Percentiles rank a stretch among this genome's conserved stretches.
These are phyloP conservation scores for Trichomonascaceae sp. DNA, from an alignment of 1,139 yeast species.

Conservation along the genomic window DNA sequence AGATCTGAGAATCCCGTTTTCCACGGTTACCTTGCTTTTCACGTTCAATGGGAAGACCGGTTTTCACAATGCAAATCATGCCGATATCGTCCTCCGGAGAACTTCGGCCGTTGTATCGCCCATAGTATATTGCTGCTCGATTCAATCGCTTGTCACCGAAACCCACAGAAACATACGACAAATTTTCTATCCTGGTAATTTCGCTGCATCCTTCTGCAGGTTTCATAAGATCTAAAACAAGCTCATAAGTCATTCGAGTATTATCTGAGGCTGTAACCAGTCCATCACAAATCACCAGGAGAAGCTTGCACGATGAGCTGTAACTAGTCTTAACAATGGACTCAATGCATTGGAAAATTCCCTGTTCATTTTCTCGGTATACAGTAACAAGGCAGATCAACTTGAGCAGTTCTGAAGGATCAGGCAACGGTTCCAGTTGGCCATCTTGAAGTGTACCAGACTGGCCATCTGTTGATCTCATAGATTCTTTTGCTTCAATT, in stretches of 20 bases:
- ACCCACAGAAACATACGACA: constrained; percentile 30
- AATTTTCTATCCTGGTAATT: constrained; percentile 18
- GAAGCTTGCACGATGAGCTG: constrained; percentile 27
- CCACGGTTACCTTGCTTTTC: constrained; percentile 34
- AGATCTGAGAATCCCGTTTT: constrained; percentile 34
- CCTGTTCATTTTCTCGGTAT: constrained; percentile 30
- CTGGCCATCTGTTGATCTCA: neutral
- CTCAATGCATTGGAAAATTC: constrained; percentile 29
- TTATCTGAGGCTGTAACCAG: constrained; percentile 27
- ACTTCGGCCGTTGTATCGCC: constrained; percentile 26
- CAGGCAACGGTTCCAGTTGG: neutral
- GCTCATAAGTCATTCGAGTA: constrained; percentile 27
- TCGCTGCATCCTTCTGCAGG: constrained; percentile 36
- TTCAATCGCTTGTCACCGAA: constrained; percentile 29
- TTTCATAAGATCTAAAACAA: constrained; percentile 49
- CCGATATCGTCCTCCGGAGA: constrained; percentile 41
- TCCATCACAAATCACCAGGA: constrained; percentile 33
- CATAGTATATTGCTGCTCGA: constrained; percentile 30
- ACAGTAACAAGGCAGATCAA: constrained; percentile 32
- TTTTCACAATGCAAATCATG: constrained; percentile 30
- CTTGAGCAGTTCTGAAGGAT: constrained; percentile 4
- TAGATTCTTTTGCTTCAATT: neutral
- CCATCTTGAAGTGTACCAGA: neutral
- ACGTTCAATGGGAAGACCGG: constrained; percentile 35
- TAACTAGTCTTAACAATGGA: constrained; percentile 28